phyloP scores from a whole-genome alignment of 768 basidiomycete species.

The Phanerochaete sordida region DNA sequence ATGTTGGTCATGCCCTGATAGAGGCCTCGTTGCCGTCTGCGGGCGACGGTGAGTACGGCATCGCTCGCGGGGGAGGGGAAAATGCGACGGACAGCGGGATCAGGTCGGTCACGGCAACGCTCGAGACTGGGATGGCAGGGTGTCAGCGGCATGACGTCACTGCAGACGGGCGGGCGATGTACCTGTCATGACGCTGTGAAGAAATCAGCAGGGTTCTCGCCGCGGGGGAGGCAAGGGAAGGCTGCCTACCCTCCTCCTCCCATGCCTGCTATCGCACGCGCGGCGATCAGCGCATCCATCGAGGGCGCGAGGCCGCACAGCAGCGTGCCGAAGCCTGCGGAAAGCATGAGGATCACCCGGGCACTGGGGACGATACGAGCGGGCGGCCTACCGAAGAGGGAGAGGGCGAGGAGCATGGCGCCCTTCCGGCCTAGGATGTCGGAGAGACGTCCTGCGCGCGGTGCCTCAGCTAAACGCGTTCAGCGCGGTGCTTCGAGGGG shows the following conservation, averaged over 20 bases:
- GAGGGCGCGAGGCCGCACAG: conserved; percentile 84
- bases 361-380: not conserved
- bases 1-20: conserved; percentile 92
- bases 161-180: conserved; percentile 9
- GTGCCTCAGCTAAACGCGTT: conserved; percentile 9
- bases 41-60: not conserved
- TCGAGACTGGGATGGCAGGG: conserved; percentile 57
- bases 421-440: conserved; percentile 85
- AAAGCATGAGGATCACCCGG: conserved; percentile 13
- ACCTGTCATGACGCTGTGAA: conserved; percentile 81
- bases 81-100: conserved; percentile 86
- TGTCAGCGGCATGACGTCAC: conserved; percentile 17
- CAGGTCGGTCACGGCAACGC: conserved; percentile 82
- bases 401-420: conserved; percentile 80
- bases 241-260: conserved; percentile 81
- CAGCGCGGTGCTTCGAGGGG: conserved; percentile 5
- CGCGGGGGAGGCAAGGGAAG: not conserved
- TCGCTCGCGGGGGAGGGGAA: not conserved
- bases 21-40: conserved; percentile 78
- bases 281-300: conserved; percentile 78
- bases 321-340: conserved; percentile 73
- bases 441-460: conserved; percentile 64
- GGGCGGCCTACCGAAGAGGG: conserved; percentile 66
- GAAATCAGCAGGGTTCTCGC: not conserved
- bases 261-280: conserved; percentile 86